These are phyloP conservation scores for Porcisia deanei DNA, from an alignment of 208 protist species.

Conservation along the genomic window DNA sequence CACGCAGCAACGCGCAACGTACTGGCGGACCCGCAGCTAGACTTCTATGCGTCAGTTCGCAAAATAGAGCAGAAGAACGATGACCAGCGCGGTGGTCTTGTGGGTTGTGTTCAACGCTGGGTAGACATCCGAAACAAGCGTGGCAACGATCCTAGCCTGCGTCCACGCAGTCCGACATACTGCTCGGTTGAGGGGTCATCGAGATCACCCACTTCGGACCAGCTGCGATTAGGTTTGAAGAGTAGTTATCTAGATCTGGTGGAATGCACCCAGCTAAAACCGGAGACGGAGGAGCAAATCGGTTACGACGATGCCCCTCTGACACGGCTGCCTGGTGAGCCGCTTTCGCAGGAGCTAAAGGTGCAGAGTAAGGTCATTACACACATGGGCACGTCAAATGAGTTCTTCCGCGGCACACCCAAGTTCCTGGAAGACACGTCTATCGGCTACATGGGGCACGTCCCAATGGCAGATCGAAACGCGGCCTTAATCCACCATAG, in stretches of 20 bases:
- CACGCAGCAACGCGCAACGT: constrained; percentile 56
- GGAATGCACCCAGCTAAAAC: constrained; percentile 69
- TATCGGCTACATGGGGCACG: constrained; percentile 66
- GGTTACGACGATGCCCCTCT: constrained; percentile 49
- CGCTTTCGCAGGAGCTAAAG: constrained; percentile 45
- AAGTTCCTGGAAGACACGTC: constrained; percentile 58
- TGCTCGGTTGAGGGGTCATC: constrained; percentile 14
- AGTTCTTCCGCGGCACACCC: constrained; percentile 70
- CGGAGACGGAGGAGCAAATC: constrained; percentile 63
- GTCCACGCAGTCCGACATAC: constrained; percentile 39
- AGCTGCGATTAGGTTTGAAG: constrained; percentile 42
- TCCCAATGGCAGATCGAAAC: constrained; percentile 53
- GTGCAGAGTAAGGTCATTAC: constrained; percentile 79
- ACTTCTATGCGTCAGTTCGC: constrained; percentile 74
- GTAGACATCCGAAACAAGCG: constrained; percentile 80
- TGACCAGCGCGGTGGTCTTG: constrained; percentile 56
- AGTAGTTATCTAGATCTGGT: constrained; percentile 84
- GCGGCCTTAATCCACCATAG: constrained; percentile 44
- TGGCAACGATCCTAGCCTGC: constrained; percentile 47
- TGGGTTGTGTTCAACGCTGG: constrained; percentile 70
- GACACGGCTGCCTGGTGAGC: constrained; percentile 39
- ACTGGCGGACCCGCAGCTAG: constrained; percentile 41
- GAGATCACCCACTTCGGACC: constrained; percentile 29
- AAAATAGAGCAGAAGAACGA: constrained; percentile 77
- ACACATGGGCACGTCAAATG: constrained; percentile 60